A percentile compares a stretch with the other conserved stretches of the same genome.
phyloP scores from a whole-genome alignment of 2,329 filamentous ascomycete genomes.

The Dichotomopilus funicola region DNA sequence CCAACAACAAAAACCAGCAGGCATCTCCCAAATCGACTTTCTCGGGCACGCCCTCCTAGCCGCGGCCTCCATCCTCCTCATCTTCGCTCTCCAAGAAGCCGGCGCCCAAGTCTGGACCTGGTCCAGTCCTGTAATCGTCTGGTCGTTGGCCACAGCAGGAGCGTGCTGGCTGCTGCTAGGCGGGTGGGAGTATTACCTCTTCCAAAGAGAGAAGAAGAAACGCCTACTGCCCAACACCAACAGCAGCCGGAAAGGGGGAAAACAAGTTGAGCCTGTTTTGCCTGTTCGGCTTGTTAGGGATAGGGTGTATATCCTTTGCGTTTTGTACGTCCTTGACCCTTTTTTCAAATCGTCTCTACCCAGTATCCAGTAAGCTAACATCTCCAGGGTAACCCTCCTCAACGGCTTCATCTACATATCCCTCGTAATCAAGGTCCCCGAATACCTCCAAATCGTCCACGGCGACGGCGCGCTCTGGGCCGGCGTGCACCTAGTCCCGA shows the following conservation, averaged over 20 bases:
- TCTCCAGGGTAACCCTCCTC: slow-evolving; percentile 50
- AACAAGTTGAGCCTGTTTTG: slow-evolving; percentile 47
- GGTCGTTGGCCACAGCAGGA: slow-evolving; percentile 41
- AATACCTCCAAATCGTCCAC: slow-evolving; percentile 55
- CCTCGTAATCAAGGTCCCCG: slow-evolving; percentile 52
- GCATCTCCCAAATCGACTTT: slow-evolving; percentile 44
- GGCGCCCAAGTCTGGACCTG: slow-evolving; percentile 47
- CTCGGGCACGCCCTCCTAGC: slow-evolving; percentile 46
- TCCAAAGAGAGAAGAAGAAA: slow-evolving; percentile 16
- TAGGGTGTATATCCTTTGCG: slow-evolving; percentile 45
- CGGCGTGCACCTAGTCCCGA: slow-evolving; percentile 51
- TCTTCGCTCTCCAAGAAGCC: slow-evolving; percentile 52
- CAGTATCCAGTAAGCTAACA: too few relatives aligned
- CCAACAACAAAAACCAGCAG: not conserved
- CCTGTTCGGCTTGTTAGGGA: slow-evolving; percentile 42
- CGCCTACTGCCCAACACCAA: slow-evolving; percentile 9
- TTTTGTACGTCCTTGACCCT: slow-evolving; percentile 36
- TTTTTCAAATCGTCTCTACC: too few relatives aligned
- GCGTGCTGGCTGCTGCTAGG: slow-evolving; percentile 44
- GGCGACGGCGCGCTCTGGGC: slow-evolving; percentile 46
- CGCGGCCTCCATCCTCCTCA: slow-evolving; percentile 45
- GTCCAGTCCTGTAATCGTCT: slow-evolving; percentile 45
- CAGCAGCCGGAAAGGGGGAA: slow-evolving; percentile 22
- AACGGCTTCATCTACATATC: slow-evolving; percentile 53
- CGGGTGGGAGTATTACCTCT: slow-evolving; percentile 45